These are phyloP conservation scores for Hibiscus mutabilis DNA, from an alignment of 345 rosid genomes.

Conservation along the genomic window DNA sequence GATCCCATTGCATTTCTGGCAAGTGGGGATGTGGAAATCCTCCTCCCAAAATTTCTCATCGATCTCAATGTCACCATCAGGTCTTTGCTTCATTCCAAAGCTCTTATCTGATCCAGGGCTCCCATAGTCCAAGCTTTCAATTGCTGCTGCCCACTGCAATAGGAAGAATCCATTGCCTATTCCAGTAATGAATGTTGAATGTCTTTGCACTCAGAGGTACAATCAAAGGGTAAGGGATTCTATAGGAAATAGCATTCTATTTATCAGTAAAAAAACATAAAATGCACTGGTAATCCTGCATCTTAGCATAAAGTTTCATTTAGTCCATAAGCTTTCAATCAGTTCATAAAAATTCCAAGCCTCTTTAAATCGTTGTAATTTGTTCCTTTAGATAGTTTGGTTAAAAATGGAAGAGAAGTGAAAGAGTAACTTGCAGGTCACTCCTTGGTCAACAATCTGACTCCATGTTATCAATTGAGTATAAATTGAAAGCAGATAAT, in stretches of 20 bases:
- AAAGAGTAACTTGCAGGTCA: not conserved
- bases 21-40: constrained; percentile 69
- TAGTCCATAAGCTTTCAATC: not conserved
- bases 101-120: constrained; percentile 76
- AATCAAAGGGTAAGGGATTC: not conserved
- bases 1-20: constrained; percentile 69
- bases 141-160: constrained; percentile 84
- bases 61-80: constrained; percentile 93
- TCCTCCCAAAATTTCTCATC: constrained; percentile 96
- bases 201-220: not conserved
- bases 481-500: not conserved
- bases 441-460: not conserved
- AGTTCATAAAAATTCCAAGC: not conserved
- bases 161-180: not conserved
- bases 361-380: not conserved
- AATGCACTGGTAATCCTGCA: not conserved
- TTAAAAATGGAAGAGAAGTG: not conserved
- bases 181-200: not conserved
- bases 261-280: not conserved
- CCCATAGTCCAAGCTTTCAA: constrained; percentile 73
- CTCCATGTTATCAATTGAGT: not conserved
- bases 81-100: constrained; percentile 97
- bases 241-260: not conserved
- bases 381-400: not conserved
- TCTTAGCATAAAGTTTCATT: not conserved